A percentile compares a stretch with the other conserved stretches of the same genome.
phyloP scores from a whole-genome alignment of 176 grass and related monocot genomes.

The Paspalum notatum region DNA sequence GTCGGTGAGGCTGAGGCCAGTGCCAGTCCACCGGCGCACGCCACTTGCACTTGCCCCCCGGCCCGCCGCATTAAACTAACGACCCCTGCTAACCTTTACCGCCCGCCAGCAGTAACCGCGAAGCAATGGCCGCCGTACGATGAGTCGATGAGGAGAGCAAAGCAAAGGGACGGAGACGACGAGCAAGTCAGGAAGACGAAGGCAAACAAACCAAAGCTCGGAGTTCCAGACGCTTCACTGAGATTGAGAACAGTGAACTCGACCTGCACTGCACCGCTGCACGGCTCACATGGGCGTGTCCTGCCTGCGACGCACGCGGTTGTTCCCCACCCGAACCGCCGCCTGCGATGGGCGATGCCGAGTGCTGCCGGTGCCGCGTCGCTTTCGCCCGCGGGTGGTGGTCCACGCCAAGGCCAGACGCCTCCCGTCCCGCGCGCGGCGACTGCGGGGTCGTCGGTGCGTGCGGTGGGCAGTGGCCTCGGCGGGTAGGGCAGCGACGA shows the following conservation, averaged over 20 bases:
- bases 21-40: constrained; percentile 16
- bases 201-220: background rate
- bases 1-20: background rate
- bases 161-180: background rate
- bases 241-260: background rate
- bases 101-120: background rate
- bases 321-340: constrained; percentile 12
- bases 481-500: background rate
- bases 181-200: no score
- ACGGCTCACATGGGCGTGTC: constrained; percentile 6
- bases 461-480: background rate
- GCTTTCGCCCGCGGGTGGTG: background rate
- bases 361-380: constrained; percentile 13
- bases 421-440: background rate
- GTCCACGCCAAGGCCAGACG: background rate
- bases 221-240: background rate
- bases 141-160: background rate
- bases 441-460: background rate
- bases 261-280: no score
- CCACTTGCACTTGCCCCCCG: background rate
- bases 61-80: background rate
- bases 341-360: background rate
- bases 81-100: no score
- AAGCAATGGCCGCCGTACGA: constrained; percentile 8
- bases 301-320: background rate